These are phyloP conservation scores for Myriosclerotinia duriaeana DNA, from an alignment of 2,329 filamentous ascomycete genomes.

Conservation along the genomic window DNA sequence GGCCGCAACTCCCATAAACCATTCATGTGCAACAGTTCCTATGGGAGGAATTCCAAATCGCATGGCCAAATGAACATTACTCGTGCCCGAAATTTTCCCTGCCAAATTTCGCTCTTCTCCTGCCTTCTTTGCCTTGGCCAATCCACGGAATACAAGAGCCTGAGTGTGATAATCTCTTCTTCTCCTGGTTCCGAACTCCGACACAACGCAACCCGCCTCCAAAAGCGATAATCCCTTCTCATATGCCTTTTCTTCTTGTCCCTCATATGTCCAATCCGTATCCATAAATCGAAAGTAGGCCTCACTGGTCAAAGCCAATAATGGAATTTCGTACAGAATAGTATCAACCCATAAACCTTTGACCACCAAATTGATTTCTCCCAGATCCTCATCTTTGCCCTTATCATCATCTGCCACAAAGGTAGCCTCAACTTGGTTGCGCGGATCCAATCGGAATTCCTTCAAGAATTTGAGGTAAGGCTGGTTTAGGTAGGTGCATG, in stretches of 20 bases:
- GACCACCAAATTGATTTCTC: constrained; percentile 74
- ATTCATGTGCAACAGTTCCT: constrained; percentile 93
- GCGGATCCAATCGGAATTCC: constrained; percentile 76
- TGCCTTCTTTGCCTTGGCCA: constrained; percentile 76
- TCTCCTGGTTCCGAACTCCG: constrained; percentile 89
- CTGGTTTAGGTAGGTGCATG: constrained; percentile 76
- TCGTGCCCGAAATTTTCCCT: constrained; percentile 82
- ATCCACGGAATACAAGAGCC: constrained; percentile 81
- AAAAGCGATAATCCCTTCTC: constrained; percentile 77
- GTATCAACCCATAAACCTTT: constrained; percentile 89
- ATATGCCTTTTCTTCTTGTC: constrained; percentile 82
- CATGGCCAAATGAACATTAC: constrained; percentile 97
- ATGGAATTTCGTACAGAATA: constrained; percentile 95
- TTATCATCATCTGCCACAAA: constrained; percentile 55
- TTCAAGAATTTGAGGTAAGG: constrained; percentile 80
- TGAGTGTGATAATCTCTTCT: constrained; percentile 94
- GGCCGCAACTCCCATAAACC: constrained; percentile 98
- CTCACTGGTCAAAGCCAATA: constrained; percentile 88
- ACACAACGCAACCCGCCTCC: constrained; percentile 81
- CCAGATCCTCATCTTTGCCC: constrained; percentile 63
- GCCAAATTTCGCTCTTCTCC: constrained; percentile 61
- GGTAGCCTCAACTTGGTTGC: constrained; percentile 72
- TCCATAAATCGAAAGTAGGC: constrained; percentile 98
- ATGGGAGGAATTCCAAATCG: constrained; percentile 80
- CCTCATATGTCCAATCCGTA: constrained; percentile 83